These are phyloP conservation scores for Carex arenaria DNA, from an alignment of 202 grass and related monocot genomes.

Conservation along the genomic window DNA sequence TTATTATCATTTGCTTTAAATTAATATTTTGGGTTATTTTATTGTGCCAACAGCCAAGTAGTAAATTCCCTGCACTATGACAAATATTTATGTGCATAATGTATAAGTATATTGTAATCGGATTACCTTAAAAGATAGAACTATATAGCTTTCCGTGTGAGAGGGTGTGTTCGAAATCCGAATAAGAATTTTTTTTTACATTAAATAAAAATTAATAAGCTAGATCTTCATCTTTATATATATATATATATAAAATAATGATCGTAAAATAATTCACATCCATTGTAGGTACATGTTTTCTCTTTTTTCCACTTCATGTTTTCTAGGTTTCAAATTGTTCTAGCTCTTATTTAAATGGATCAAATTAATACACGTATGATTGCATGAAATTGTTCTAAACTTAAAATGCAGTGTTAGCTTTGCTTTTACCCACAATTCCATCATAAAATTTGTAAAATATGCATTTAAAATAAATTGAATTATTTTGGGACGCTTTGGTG, in stretches of 20 bases:
- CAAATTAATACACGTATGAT: not conserved
- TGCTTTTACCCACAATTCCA: not conserved
- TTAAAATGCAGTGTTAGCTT: not conserved
- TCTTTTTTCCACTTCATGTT: not conserved
- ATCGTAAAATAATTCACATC: not conserved
- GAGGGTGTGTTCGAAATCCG: too few species aligned
- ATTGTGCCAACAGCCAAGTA: not conserved
- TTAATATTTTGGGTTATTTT: not conserved
- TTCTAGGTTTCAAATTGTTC: not conserved
- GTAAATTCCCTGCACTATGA: not conserved
- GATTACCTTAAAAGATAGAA: not conserved
- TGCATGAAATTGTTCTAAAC: not conserved
- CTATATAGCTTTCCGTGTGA: too few species aligned
- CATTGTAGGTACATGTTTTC: not conserved
- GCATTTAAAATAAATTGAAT: not conserved
- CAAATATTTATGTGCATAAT: not conserved
- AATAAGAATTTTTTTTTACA: too few species aligned
- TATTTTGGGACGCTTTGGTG: not conserved
- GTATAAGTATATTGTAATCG: not conserved
- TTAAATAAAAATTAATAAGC: too few species aligned
- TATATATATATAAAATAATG: too few species aligned
- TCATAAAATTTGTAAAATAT: not conserved
- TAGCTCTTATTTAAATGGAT: not conserved
- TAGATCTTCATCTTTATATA: too few species aligned
- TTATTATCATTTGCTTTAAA: not conserved